Conservation (phyloP, 2,329 filamentous ascomycete genomes). For the Claviceps sp. region DNA sequence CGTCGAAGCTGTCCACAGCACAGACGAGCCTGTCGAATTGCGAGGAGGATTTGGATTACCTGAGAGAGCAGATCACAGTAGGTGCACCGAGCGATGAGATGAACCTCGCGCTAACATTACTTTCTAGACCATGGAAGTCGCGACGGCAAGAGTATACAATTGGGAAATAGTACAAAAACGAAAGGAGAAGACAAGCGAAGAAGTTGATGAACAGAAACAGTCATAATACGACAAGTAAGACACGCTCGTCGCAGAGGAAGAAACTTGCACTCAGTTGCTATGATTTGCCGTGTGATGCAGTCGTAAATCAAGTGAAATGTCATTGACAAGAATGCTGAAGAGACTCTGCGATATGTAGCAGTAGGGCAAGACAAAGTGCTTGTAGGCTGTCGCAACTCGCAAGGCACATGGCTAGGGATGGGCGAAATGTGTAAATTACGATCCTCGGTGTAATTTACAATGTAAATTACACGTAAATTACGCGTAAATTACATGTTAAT, state of each 20-base stretch:
- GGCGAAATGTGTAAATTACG: too few relatives aligned
- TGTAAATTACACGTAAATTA: too few relatives aligned
- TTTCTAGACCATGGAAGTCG: constrained; percentile 83
- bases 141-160: constrained; percentile 94
- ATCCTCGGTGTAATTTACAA: too few relatives aligned
- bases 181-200: constrained; percentile 68
- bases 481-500: too few relatives aligned
- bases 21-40: constrained; percentile 73
- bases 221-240: constrained; percentile 20
- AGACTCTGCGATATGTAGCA: too few relatives aligned
- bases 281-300: not conserved
- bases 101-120: constrained; percentile 6
- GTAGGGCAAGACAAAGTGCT: too few relatives aligned
- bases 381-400: too few relatives aligned
- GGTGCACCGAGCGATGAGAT: constrained; percentile 16
- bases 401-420: not conserved
- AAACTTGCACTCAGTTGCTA: not conserved
- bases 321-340: too few relatives aligned
- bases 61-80: constrained; percentile 93
- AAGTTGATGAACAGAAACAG: constrained; percentile 24
- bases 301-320: not conserved
- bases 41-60: constrained; percentile 90
- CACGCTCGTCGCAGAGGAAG: not conserved
- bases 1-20: constrained; percentile 65
- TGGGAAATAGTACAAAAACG: constrained; percentile 95